Percentiles rank a stretch among this genome's conserved stretches.
Conservation (phyloP, 169 alveolate genomes). For the Plasmodium blacklocki region DNA sequence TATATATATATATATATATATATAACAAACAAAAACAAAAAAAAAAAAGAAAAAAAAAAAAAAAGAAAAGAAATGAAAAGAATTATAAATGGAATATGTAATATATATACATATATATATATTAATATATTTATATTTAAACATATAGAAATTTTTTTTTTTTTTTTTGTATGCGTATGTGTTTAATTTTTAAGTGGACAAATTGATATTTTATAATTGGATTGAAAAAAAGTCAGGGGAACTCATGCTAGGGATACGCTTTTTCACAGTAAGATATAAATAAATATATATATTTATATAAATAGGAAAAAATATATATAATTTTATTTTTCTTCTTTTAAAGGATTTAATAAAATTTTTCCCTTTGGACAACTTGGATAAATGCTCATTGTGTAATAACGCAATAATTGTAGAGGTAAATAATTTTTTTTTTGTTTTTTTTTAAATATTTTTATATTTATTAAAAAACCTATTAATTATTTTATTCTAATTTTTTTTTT, state of each 20-base stretch:
- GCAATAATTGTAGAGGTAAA: slow-evolving; percentile 68
- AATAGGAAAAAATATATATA: neutral
- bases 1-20: slow-evolving; percentile 1
- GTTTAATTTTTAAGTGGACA: slow-evolving; percentile 18
- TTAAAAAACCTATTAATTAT: neutral
- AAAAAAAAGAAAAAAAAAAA: neutral
- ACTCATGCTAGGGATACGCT: slow-evolving; percentile 33
- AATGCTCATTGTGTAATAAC: slow-evolving; percentile 58
- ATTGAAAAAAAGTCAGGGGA: slow-evolving; percentile 15
- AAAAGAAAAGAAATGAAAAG: slow-evolving; percentile 3
- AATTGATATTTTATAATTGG: slow-evolving; percentile 41
- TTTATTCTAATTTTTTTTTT: neutral
- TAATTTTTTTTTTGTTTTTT: neutral
- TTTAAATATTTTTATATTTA: neutral
- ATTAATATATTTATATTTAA: neutral
- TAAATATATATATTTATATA: neutral
- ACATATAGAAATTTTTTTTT: neutral
- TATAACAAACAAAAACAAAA: slow-evolving; percentile 2
- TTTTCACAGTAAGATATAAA: slow-evolving; percentile 39
- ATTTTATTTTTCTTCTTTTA: slow-evolving; percentile 11
- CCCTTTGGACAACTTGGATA: slow-evolving; percentile 47
- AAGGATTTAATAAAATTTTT: slow-evolving; percentile 65
- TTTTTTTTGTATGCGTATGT: neutral
- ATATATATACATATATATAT: neutral
- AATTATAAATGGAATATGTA: neutral